Evolutionary conservation across 192 early-diverging fungal species (phyloP), one percentile per base, ranked within the genome.

Genomic region (Gaertneriomyces sp.): DNA sequence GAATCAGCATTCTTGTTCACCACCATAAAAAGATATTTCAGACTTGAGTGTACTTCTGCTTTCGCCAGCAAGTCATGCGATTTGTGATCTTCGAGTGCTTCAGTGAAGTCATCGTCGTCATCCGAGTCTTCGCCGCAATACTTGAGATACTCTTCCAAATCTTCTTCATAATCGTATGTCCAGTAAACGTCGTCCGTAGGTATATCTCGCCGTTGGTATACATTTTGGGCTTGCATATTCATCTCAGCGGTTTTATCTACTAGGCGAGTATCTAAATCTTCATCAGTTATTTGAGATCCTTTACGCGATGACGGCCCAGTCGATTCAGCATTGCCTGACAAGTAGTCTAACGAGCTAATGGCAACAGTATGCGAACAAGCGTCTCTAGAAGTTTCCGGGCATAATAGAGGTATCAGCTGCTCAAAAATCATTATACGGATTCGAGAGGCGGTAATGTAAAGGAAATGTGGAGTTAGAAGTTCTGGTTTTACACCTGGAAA

Each of bases 381-480:
- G 25, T 33, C 25, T 33, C 25, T 33, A 33, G 25, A 2, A 33
- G 25, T 33, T 33, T 69, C 52, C 6, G 76, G 79, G 65, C 76
- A 91, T 2, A 90, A 42, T 7, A 73, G 74, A 5, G 89, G 79
- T 10, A 89, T 75, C 44, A 86, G 74, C 66, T 91, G 88, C 60
- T 93, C 91, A 75, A 87, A 90, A 11, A 93, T 79, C 76, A 89
- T 87, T 8, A 83, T 61, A 42, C 91, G 85, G 38, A 83, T 81
- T 46, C 89, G 85, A 64, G 86, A 89, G 25, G 79, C 80, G 12
- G 88, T 82, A 3, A 81, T 75, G 6, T 11, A 65, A 44, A 52
- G 44, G 33, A 56, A 66, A 20, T 55, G 58, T 17, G 60, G 8
- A 40, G 66, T 33, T 19, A 14, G 45, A 40, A 46, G 16, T 17